Evolutionary conservation across 331 rosid genomes (phyloP).

Genomic region (Malus hybrid): DNA sequence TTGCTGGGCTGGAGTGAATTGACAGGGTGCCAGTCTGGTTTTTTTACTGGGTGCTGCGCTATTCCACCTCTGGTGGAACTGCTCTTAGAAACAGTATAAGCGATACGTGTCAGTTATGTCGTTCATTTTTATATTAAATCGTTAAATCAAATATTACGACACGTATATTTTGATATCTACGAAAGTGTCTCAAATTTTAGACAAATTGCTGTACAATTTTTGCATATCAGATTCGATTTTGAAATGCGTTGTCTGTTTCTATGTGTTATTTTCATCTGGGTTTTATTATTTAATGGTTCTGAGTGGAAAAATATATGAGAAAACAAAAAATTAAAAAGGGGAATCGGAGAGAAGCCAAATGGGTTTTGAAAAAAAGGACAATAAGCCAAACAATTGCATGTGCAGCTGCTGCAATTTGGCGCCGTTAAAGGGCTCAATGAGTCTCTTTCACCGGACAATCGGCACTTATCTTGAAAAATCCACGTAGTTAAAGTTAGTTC

Average conservation of each 20-base stretch:
- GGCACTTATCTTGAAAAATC: background rate
- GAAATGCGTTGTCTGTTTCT: background rate
- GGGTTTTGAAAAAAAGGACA: conserved; percentile 21
- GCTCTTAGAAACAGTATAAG: too few species aligned
- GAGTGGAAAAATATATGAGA: conserved; percentile 10
- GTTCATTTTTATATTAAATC: too few species aligned
- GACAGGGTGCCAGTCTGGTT: too few species aligned
- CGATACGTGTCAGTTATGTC: too few species aligned
- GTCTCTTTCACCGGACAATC: conserved; percentile 30
- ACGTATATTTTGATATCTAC: too few species aligned
- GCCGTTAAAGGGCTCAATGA: conserved; percentile 19
- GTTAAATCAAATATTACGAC: background rate
- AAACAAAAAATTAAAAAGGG: conserved; percentile 11
- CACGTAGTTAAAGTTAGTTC: background rate
- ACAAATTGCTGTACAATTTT: background rate
- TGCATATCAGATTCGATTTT: conserved; percentile 4
- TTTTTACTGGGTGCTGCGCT: too few species aligned
- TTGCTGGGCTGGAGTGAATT: too few species aligned
- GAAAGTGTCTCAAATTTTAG: background rate
- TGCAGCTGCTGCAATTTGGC: conserved; percentile 43
- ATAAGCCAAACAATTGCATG: conserved; percentile 48
- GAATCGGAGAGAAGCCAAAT: conserved; percentile 31
- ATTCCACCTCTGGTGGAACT: too few species aligned
- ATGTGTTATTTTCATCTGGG: background rate
- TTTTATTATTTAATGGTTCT: background rate